These are phyloP conservation scores for Ogataea henricii DNA, from an alignment of 805 yeast genomes.

Conservation along the genomic window DNA sequence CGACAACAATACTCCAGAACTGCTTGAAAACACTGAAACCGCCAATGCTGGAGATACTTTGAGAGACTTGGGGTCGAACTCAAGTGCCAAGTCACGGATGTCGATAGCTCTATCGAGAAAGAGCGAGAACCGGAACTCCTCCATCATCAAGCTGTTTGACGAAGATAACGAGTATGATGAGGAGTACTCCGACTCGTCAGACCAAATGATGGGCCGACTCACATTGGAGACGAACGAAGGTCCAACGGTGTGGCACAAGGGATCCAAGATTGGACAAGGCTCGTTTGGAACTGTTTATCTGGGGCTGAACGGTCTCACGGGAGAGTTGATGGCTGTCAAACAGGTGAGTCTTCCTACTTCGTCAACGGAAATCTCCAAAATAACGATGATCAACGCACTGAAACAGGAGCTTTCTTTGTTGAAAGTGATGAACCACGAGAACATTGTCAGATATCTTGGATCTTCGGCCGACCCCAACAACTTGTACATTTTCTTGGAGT, in stretches of 20 bases:
- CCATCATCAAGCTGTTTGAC: slow-evolving; percentile 49
- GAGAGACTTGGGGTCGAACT: slow-evolving; percentile 4
- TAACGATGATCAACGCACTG: slow-evolving; percentile 70
- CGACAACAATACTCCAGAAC: slow-evolving; percentile 23
- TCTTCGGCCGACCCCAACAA: slow-evolving; percentile 72
- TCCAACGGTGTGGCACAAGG: slow-evolving; percentile 87
- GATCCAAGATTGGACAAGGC: slow-evolving; percentile 92
- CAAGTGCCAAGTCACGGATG: slow-evolving; percentile 18
- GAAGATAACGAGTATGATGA: slow-evolving; percentile 42
- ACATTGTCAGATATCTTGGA: slow-evolving; percentile 90
- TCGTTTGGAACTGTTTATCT: slow-evolving; percentile 91
- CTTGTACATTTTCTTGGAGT: slow-evolving; percentile 71
- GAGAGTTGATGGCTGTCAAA: slow-evolving; percentile 96
- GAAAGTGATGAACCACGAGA: slow-evolving; percentile 81
- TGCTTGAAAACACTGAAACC: slow-evolving; percentile 2
- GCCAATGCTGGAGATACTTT: slow-evolving; percentile 7
- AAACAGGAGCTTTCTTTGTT: slow-evolving; percentile 80
- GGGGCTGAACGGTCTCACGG: slow-evolving; percentile 89
- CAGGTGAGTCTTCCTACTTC: slow-evolving; percentile 72
- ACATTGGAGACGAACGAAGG: slow-evolving; percentile 48
- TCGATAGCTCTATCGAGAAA: slow-evolving; percentile 23
- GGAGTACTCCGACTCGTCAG: slow-evolving; percentile 36
- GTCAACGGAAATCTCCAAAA: slow-evolving; percentile 34
- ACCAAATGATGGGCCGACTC: slow-evolving; percentile 40
- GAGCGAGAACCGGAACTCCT: slow-evolving; percentile 32